Percentiles rank a stretch among this genome's conserved stretches.
These are phyloP conservation scores for Geotrichum phurueaensis DNA, from an alignment of 1,139 yeast species.

Conservation along the genomic window DNA sequence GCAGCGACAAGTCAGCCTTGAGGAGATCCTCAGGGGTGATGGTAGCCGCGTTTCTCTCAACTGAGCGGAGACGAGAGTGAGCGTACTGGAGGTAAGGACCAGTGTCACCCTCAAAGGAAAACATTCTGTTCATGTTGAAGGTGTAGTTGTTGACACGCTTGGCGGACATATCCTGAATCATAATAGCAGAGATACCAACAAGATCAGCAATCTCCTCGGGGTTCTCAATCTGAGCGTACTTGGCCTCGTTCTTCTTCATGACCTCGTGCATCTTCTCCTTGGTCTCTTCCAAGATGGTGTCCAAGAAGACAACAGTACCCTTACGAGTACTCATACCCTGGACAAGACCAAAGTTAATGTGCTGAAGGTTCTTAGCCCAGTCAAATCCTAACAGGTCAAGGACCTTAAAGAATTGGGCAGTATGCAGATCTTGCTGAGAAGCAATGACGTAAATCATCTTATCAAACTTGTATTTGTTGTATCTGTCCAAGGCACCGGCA, in stretches of 20 bases:
- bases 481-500: constrained; percentile 93
- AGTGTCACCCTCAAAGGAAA: constrained; percentile 97
- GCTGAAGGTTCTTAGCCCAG: constrained; percentile 78
- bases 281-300: constrained; percentile 88
- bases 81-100: constrained; percentile 99
- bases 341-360: constrained; percentile 95
- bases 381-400: constrained; percentile 85
- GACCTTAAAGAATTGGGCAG: constrained; percentile 91
- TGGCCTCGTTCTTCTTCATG: constrained; percentile 86
- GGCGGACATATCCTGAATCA: constrained; percentile 98
- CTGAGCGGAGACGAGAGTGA: constrained; percentile 93
- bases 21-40: constrained; percentile 41
- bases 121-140: constrained; percentile 98
- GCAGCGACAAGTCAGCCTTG: constrained; percentile 61
- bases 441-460: constrained; percentile 97
- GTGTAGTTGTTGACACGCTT: constrained; percentile 94
- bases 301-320: constrained; percentile 97
- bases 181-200: constrained; percentile 94
- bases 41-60: constrained; percentile 69
- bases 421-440: constrained; percentile 89
- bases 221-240: constrained; percentile 88
- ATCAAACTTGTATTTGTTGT: constrained; percentile 78
- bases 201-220: constrained; percentile 95
- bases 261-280: constrained; percentile 95
- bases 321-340: constrained; percentile 98